phyloP scores from a whole-genome alignment of 305 asterid species.

The Solanum hybrid region DNA sequence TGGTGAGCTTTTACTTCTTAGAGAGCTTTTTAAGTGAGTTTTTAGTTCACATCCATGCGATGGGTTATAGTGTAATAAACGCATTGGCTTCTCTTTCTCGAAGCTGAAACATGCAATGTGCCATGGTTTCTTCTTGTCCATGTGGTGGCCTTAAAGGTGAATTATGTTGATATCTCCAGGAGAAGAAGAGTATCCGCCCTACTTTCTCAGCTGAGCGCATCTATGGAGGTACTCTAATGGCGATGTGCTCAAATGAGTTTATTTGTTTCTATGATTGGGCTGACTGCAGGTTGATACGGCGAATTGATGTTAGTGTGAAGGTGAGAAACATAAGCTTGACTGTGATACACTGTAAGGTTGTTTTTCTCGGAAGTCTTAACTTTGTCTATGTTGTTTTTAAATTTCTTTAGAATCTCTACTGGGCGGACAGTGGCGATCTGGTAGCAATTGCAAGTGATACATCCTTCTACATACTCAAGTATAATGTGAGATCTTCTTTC shows the following conservation, averaged over 20 bases:
- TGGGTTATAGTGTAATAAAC: not conserved
- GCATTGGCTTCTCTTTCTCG: not conserved
- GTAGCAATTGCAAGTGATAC: slow-evolving; percentile 68
- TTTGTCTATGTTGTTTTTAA: not conserved
- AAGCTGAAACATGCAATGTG: not conserved
- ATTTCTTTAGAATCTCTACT: slow-evolving; percentile 76
- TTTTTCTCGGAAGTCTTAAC: slow-evolving; percentile 1
- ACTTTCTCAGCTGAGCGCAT: slow-evolving; percentile 97
- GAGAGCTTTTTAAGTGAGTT: not conserved
- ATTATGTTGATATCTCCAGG: slow-evolving; percentile 38
- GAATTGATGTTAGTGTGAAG: slow-evolving; percentile 93
- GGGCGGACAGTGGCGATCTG: slow-evolving; percentile 99
- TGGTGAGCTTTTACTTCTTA: not conserved
- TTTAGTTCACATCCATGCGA: not conserved
- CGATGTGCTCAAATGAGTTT: slow-evolving; percentile 94
- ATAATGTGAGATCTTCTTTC: slow-evolving; percentile 20
- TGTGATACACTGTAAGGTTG: not conserved
- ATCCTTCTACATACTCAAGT: slow-evolving; percentile 47
- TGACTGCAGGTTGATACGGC: slow-evolving; percentile 83
- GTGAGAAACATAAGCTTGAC: slow-evolving; percentile 26
- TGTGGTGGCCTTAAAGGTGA: slow-evolving; percentile 1
- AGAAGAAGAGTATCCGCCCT: slow-evolving; percentile 94
- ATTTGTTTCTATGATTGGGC: slow-evolving; percentile 95
- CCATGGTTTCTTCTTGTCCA: not conserved
- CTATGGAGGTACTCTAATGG: slow-evolving; percentile 77